Evolutionary conservation across 768 basidiomycete species (phyloP).

Genomic region (Phlegmacium glaucopus): DNA sequence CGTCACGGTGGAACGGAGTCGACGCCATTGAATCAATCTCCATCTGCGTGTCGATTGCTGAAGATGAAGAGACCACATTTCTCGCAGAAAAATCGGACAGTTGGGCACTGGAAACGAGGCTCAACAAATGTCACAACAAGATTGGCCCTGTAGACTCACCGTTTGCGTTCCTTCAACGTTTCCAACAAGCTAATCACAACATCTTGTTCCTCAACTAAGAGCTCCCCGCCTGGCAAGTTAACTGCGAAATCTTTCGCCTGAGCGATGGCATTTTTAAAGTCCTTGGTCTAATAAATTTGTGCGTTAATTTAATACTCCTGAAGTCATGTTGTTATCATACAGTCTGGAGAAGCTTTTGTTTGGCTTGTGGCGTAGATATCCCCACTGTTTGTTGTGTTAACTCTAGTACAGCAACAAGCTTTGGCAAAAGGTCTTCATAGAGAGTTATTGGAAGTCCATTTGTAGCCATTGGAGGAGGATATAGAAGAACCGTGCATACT

Average conservation of each 20-base stretch:
- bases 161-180: constrained; percentile 57
- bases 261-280: constrained; percentile 56
- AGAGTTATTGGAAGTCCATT: constrained; percentile 38
- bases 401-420: constrained; percentile 58
- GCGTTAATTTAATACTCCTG: neutral
- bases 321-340: constrained; percentile 13
- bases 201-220: constrained; percentile 65
- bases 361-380: constrained; percentile 50
- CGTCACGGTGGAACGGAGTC: constrained; percentile 42
- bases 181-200: constrained; percentile 70
- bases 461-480: neutral
- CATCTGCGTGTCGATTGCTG: constrained; percentile 39
- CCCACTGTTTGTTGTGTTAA: constrained; percentile 58
- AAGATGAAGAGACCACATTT: constrained; percentile 28
- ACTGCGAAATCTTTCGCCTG: constrained; percentile 59
- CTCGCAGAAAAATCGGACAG: constrained; percentile 48
- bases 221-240: constrained; percentile 69
- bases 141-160: constrained; percentile 27
- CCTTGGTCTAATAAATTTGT: constrained; percentile 52
- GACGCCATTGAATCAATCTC: constrained; percentile 77
- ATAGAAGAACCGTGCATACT: no score
- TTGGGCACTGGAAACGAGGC: constrained; percentile 40
- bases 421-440: constrained; percentile 56
- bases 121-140: neutral
- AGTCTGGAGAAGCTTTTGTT: constrained; percentile 64